These are phyloP conservation scores for Cryptosporidium meleagridis DNA, from an alignment of 169 alveolate species.

Conservation along the genomic window DNA sequence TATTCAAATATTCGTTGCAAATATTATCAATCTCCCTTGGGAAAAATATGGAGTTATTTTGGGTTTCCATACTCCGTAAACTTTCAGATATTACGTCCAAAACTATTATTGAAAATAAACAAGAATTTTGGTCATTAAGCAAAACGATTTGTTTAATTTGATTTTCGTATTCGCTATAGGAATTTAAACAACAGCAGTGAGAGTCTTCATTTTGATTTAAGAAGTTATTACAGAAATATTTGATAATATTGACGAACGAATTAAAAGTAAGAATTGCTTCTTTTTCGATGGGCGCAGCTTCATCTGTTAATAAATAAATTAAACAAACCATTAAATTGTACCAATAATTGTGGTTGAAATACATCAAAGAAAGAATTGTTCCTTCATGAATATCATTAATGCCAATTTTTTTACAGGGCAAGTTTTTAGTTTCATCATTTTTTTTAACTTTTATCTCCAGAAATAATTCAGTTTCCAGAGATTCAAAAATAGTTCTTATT, in stretches of 20 bases:
- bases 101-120: constrained; percentile 27
- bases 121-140: constrained; percentile 15
- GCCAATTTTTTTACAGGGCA: not conserved
- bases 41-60: constrained; percentile 7
- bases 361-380: not conserved
- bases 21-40: constrained; percentile 50
- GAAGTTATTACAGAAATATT: constrained; percentile 10
- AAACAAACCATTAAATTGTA: constrained; percentile 32
- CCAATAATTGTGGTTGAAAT: constrained; percentile 12
- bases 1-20: constrained; percentile 28
- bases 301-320: constrained; percentile 6
- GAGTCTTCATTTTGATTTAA: not conserved
- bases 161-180: not conserved
- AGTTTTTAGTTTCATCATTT: not conserved
- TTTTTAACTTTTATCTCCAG: not conserved
- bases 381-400: not conserved
- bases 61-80: not conserved
- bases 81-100: not conserved
- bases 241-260: not conserved
- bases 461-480: not conserved
- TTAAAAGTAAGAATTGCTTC: not conserved
- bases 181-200: not conserved
- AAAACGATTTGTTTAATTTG: not conserved
- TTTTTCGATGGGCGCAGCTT: not conserved
- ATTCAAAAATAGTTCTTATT: not conserved